phyloP scores from a whole-genome alignment of 495 filamentous ascomycete species.

The Tuber melanosporum region DNA sequence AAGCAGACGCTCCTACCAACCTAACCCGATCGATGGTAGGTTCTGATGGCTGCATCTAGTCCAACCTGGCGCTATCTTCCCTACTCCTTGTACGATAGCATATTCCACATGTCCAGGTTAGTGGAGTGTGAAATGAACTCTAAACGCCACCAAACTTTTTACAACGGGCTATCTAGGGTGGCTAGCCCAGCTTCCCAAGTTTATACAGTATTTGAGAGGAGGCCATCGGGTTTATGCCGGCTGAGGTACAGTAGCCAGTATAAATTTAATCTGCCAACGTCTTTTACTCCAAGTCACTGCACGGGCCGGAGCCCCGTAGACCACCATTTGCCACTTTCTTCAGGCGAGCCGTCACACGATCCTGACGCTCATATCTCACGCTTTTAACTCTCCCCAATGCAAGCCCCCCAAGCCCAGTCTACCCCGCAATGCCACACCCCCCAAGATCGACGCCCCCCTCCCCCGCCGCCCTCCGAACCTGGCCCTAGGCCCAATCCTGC shows the following conservation, averaged over 20 bases:
- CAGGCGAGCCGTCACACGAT: neutral
- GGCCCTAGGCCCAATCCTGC: neutral
- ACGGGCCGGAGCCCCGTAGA: neutral
- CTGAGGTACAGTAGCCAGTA: neutral
- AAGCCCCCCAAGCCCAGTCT: neutral
- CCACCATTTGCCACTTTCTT: neutral
- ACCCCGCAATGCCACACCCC: neutral
- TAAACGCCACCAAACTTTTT: neutral
- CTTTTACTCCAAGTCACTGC: neutral
- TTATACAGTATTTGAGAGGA: neutral
- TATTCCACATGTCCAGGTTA: neutral
- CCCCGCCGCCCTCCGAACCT: neutral
- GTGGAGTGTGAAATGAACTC: neutral
- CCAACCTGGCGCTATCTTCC: neutral
- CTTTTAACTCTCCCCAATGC: neutral
- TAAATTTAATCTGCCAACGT: neutral
- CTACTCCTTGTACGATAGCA: neutral
- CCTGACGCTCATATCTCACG: neutral
- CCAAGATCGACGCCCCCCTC: neutral
- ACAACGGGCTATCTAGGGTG: neutral
- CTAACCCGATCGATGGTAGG: too few species aligned
- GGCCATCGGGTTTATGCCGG: neutral
- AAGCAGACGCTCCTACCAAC: neutral
- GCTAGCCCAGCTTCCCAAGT: neutral
- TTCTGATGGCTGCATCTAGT: neutral